Evolutionary conservation across 345 rosid genomes (phyloP), one percentile per base, ranked within the genome.

Genomic region (Gossypium sturtianum): DNA sequence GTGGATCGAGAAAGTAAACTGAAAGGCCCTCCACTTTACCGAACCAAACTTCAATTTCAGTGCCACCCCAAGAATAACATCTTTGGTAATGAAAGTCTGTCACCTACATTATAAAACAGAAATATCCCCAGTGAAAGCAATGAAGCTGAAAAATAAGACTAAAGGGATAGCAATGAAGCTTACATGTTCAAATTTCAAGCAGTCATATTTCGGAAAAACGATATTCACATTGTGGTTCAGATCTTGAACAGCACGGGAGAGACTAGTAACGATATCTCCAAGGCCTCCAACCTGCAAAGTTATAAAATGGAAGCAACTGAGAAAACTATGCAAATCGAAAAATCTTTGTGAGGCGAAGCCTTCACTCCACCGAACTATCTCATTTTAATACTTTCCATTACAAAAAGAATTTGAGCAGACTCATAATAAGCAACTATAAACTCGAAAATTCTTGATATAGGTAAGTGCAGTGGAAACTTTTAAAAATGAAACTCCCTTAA

Each of bases 201-300:
- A 92, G 77, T 94, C 91, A 81, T 90, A 92, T 88, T 92, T 94
- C 52, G 97, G 97, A 68, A 94, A 85, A 80, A 94, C 83, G 77
- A 94, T 82, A 80, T 92, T 90, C 25, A 94, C 97, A 68, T 80
- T 94, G 84, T 92, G 97, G 78, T 90, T 89, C 81, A 92, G 76
- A 61, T 92, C 97, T 87, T 94, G 97, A 83, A 94, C 90, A 77
- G 98, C 95, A 79, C 97, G 98, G 70, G 98, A 94, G 62, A 94
- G 91, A 86, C 98, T 87, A 77, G 97, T 94, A 78, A 94, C 93
- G 10, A 94, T 97, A 84, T 94, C 97, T 70, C 97, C 98, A 59
- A 94, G 85, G 65, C 98, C 98, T 79, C 98, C 98, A 78, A 94
- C 97, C 98, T 92, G 87, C 84, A 84, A 49, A 71, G 63, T 59